phyloP scores from a whole-genome alignment of 768 basidiomycete species.

The Sporobolomyces phaffii region DNA sequence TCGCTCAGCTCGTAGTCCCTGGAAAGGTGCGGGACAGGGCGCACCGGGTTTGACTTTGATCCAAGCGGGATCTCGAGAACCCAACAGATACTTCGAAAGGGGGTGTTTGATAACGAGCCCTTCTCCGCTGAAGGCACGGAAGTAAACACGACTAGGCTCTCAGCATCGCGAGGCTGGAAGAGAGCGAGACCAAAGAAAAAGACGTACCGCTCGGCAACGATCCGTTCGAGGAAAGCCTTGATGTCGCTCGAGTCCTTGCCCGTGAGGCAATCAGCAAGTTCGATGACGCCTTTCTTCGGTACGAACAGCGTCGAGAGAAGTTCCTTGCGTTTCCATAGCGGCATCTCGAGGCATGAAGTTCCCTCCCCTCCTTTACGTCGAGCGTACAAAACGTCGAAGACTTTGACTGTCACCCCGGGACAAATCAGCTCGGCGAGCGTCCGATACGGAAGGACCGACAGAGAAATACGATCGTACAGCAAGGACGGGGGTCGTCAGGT shows the following conservation, averaged over 20 bases:
- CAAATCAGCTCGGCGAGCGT: background rate
- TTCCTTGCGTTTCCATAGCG: constrained; percentile 68
- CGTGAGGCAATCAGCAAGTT: constrained; percentile 64
- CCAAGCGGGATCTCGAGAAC: constrained; percentile 86
- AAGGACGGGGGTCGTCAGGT: constrained; percentile 75
- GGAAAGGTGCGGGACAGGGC: background rate
- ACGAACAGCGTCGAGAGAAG: constrained; percentile 65
- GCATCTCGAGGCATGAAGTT: constrained; percentile 65
- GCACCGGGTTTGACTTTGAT: constrained; percentile 63
- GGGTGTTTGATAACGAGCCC: constrained; percentile 89
- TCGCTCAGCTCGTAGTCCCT: no score
- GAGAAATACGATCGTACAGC: constrained; percentile 60
- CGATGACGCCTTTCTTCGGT: constrained; percentile 69
- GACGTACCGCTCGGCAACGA: constrained; percentile 61
- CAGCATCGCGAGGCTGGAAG: background rate
- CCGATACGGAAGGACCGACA: background rate
- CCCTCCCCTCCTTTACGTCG: constrained; percentile 53
- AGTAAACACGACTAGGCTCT: background rate
- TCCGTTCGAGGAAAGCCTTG: constrained; percentile 66
- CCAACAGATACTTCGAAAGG: constrained; percentile 69
- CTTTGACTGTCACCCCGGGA: constrained; percentile 65
- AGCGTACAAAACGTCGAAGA: constrained; percentile 87
- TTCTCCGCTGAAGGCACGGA: constrained; percentile 60
- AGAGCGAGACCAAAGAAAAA: background rate
- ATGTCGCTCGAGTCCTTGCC: constrained; percentile 79